Evolutionary conservation across 768 basidiomycete genomes (phyloP).

Genomic region (Lactarius vividus): DNA sequence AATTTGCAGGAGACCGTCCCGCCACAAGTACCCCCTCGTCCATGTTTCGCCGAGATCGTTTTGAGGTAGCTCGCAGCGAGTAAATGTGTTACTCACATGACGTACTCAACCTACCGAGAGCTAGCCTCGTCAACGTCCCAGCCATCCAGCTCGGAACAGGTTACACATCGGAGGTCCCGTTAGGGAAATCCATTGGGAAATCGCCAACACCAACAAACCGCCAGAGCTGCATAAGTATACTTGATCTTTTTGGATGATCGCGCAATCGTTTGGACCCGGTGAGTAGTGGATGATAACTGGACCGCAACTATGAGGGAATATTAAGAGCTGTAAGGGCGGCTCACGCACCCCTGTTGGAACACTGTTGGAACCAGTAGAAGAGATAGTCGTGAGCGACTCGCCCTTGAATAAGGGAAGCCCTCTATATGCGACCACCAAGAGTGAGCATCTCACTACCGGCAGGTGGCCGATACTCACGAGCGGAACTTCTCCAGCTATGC

Average conservation of each 20-base stretch:
- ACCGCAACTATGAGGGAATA: neutral
- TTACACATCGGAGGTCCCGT: conserved; percentile 65
- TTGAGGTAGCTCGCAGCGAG: neutral
- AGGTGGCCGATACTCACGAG: conserved; percentile 50
- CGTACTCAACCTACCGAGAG: conserved; percentile 43
- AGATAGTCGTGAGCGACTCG: conserved; percentile 89
- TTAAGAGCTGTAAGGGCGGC: neutral
- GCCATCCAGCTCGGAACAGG: neutral
- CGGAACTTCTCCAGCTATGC: conserved; percentile 70
- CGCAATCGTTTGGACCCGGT: conserved; percentile 71
- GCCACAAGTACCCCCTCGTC: conserved; percentile 77
- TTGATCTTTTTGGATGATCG: conserved; percentile 72
- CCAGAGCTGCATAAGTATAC: conserved; percentile 87
- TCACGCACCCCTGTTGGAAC: conserved; percentile 82
- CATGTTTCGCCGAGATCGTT: conserved; percentile 60
- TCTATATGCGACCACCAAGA: conserved; percentile 37
- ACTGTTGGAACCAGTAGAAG: conserved; percentile 88
- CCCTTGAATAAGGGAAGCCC: conserved; percentile 80
- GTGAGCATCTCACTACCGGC: neutral
- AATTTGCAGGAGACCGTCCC: conserved; percentile 61
- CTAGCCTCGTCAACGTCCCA: neutral
- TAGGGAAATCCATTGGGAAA: conserved; percentile 52
- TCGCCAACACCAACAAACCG: conserved; percentile 40
- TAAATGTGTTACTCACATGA: conserved; percentile 44
- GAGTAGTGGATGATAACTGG: conserved; percentile 91